Evolutionary conservation across 352 stramenopile genomes (phyloP), one percentile per base, ranked within the genome.

Genomic region (Pythium angustatum): DNA sequence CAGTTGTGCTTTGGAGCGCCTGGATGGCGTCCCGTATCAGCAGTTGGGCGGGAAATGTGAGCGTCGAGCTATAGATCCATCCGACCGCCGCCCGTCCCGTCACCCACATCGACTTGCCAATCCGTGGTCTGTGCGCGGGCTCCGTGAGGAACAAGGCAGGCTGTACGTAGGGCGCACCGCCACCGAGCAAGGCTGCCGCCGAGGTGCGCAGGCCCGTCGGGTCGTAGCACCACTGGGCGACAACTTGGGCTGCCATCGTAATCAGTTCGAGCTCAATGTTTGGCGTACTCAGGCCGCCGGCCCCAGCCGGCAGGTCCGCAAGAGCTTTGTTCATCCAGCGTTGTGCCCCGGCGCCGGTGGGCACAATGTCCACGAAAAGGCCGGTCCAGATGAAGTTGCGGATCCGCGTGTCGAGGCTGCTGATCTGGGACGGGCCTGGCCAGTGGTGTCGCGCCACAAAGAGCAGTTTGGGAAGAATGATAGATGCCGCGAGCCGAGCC

Each of bases 361-460:
- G 33, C 14, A 14, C 33, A 14, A 14, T 14, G 14, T 53, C 45
- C 9, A 17, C 9, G 47, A 54, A 54, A 9, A 38, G 8, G 1
- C 47, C 47, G 26, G n/a, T 5, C 47, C 47, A 54, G 47, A 54
- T 27, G 14, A 22, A 54, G 28, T 26, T 33, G 1, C 19, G 26
- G 12, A 36, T 24, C 11, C 9, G 17, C 5, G 2, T 4, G 1
- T 54, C 10, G 10, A 54, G 47, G 26, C 0, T 10, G 0, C 3
- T 17, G 26, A 54, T 38, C 4, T 15, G 6, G 12, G 1, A 2
- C 1, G 30, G 7, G 3, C 27, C 24, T 1, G 58, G 58, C 47
- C 45, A 65, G 28, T 40, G 24, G 34, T 65, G 48, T 5, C 58
- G 5, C 19, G 31, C 58, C 9, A 65, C 58, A 51, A 65, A 65